A percentile compares a stretch with the other conserved stretches of the same genome.
Evolutionary conservation across 148 eudicot genomes (phyloP).

Genomic region (Silene uniflora): DNA sequence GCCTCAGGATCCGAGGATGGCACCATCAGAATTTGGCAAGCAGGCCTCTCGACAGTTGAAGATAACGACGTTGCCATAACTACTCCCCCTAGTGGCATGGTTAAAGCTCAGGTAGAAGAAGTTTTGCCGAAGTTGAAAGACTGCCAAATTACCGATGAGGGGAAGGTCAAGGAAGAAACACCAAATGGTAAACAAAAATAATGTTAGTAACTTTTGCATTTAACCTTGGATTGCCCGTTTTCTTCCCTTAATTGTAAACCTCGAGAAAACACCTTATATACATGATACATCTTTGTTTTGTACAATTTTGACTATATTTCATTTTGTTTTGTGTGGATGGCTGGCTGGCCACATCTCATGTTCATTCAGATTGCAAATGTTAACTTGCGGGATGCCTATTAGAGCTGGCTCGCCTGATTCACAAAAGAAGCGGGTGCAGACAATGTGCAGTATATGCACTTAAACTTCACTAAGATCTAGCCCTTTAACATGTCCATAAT

Average conservation of each 20-base stretch:
- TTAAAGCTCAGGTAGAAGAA: conserved; percentile 43
- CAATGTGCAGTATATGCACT: background rate
- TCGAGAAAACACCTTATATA: background rate
- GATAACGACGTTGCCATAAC: conserved; percentile 33
- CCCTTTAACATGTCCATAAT: background rate
- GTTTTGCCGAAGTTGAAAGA: conserved; percentile 55
- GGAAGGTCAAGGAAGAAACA: conserved; percentile 44
- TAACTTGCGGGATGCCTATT: no score
- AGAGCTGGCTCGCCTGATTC: background rate
- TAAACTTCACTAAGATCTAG: no score
- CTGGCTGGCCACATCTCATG: background rate
- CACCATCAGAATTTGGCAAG: conserved; percentile 89
- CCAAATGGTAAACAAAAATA: conserved; percentile 24
- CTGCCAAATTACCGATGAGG: conserved; percentile 44
- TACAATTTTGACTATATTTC: conserved; percentile 11
- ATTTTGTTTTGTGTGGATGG: background rate
- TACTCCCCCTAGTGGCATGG: conserved; percentile 39
- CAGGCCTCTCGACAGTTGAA: conserved; percentile 38
- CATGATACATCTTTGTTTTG: conserved; percentile 13
- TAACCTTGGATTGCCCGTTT: conserved; percentile 15
- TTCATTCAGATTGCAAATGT: no score
- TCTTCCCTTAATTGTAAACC: conserved; percentile 7
- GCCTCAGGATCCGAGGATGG: conserved; percentile 97
- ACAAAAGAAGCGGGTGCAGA: background rate
- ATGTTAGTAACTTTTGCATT: conserved; percentile 2